Evolutionary conservation across 164 flowering plant species (phyloP), one percentile per base, ranked within the genome.

Genomic region (Liquidambar formosana): DNA sequence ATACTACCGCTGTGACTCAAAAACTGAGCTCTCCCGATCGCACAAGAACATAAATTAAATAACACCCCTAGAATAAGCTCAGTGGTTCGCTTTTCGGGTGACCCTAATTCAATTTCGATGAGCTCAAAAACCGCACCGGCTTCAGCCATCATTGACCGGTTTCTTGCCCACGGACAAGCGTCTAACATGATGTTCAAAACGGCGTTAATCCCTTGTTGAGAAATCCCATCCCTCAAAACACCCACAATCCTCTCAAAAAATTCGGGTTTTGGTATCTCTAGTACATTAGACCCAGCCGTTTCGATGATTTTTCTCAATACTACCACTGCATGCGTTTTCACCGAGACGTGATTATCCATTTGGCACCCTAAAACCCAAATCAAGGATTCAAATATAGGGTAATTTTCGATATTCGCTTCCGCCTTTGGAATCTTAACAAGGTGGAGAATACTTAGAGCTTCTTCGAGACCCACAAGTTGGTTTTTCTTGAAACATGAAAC

Each of bases 11-110:
- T 53, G 43, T 89, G 94, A 11, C 67, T 56, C 4, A 87, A 59
- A 25, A 89, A 65, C 74, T 77, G 48, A 1, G 79, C 85, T 38
- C 94, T 70, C 26, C 94, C 94, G 27, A 80, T 87, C 0, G 90
- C 90, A 14, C 76, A 72, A 1, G 69, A 70, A 66, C 94, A 89
- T 11, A 89, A 56, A 63, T 83, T 73, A 38, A 74, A 81, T 44
- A 89, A 60, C 19, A 83, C 45, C 8, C 78, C 76, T 2, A 87
- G 15, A 13, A 76, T 56, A 0, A 84, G 70, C 80, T 85, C 94
- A 0, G 83, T 81, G 10, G 73, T 84, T 47, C 66, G 66, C 74
- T 63, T 84, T 15, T 81, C 90, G 0, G 76, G 77, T 5, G 57
- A 3, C 1, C 46, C 61, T 4, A 79, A 33, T 49, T 81, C 86